Percentiles rank a stretch among this genome's conserved stretches.
Evolutionary conservation across 225 moss, liverwort and hornwort species (phyloP).

Genomic region (Physcomitrellopsis africana): DNA sequence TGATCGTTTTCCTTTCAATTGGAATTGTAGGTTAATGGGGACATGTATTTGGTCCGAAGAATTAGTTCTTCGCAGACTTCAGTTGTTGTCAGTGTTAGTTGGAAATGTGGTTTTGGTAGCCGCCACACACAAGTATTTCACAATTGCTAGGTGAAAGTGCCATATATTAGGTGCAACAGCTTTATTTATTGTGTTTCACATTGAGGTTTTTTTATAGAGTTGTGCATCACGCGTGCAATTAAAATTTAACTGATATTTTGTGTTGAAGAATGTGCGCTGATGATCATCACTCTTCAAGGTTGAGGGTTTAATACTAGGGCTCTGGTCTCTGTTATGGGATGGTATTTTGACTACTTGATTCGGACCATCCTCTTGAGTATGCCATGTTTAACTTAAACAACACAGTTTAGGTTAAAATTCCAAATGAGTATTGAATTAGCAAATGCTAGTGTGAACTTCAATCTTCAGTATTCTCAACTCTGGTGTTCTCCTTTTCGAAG

Average conservation of each 20-base stretch:
- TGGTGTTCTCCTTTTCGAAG: too few species aligned
- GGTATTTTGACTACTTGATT: constrained; percentile 11
- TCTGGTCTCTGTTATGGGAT: neutral
- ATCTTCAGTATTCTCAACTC: too few species aligned
- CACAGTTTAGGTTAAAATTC: too few species aligned
- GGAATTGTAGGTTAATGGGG: neutral
- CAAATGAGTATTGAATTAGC: too few species aligned
- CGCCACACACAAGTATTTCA: neutral
- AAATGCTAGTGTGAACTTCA: too few species aligned
- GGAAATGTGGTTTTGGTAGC: neutral
- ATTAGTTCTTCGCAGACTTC: neutral
- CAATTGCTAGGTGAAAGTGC: neutral
- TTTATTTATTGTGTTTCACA: neutral
- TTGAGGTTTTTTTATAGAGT: neutral
- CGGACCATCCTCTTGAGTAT: neutral
- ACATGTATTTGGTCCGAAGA: neutral
- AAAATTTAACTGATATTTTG: neutral
- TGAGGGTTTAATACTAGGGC: constrained; percentile 7
- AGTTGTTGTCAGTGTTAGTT: neutral
- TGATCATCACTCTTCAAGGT: neutral
- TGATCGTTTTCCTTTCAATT: neutral
- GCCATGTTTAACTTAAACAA: too few species aligned
- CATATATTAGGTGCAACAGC: neutral
- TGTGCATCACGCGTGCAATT: neutral
- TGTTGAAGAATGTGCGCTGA: neutral